Evolutionary conservation across 805 yeast genomes (phyloP).

Genomic region (Saccharomycopsis fibuligera): DNA sequence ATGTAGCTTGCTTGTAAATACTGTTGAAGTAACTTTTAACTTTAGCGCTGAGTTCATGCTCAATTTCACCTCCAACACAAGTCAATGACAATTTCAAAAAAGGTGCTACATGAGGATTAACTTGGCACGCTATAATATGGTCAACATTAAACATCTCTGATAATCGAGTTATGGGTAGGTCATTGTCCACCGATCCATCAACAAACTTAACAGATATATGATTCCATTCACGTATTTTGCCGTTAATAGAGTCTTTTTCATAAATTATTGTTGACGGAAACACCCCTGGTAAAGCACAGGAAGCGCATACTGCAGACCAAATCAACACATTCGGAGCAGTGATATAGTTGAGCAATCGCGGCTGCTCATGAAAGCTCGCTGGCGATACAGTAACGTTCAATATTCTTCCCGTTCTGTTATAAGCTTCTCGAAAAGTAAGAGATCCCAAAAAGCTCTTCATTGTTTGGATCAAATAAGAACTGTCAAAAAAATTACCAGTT

Average conservation of each 20-base stretch:
- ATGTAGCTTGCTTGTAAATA: constrained; percentile 50
- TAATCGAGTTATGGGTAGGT: constrained; percentile 80
- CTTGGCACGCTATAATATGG: constrained; percentile 96
- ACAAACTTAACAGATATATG: constrained; percentile 73
- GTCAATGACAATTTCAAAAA: constrained; percentile 62
- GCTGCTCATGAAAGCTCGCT: constrained; percentile 86
- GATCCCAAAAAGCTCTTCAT: constrained; percentile 80
- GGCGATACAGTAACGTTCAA: constrained; percentile 91
- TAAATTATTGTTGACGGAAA: constrained; percentile 81
- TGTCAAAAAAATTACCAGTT: constrained; percentile 87
- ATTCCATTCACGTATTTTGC: constrained; percentile 74
- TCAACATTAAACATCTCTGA: constrained; percentile 97
- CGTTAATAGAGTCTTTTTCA: constrained; percentile 74
- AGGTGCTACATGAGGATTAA: constrained; percentile 94
- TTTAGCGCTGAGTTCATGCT: constrained; percentile 51
- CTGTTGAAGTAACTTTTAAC: constrained; percentile 46
- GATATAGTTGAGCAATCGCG: constrained; percentile 69
- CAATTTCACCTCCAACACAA: constrained; percentile 63
- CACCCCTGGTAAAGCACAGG: constrained; percentile 90
- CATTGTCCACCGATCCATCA: constrained; percentile 95
- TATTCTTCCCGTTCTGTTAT: constrained; percentile 89
- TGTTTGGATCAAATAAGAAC: constrained; percentile 59
- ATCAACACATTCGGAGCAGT: constrained; percentile 77
- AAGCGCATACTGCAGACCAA: constrained; percentile 89
- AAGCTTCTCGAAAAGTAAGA: constrained; percentile 89